These are phyloP conservation scores for Daldinia vernicosa DNA, from an alignment of 495 filamentous ascomycete species.

Conservation along the genomic window DNA sequence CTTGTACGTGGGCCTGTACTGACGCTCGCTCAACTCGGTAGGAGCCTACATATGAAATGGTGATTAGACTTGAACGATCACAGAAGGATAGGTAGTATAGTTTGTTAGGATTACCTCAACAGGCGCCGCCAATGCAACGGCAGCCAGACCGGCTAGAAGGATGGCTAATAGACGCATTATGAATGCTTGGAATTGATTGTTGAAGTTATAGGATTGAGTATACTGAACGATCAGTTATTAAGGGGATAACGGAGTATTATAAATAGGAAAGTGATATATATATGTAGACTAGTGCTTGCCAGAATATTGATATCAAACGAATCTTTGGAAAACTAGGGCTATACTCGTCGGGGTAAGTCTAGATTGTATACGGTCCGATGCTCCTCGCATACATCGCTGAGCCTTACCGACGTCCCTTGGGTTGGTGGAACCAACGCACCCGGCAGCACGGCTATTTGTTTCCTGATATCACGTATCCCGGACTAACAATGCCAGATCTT, in stretches of 20 bases:
- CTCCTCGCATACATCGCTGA: background rate
- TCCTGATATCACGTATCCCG: background rate
- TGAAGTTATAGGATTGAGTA: background rate
- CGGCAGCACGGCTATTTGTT: background rate
- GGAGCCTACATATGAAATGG: slow-evolving; percentile 2
- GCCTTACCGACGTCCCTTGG: background rate
- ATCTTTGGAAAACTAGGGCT: background rate
- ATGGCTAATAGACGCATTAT: slow-evolving; percentile 33
- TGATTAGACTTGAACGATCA: slow-evolving; percentile 4
- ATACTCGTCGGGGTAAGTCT: background rate
- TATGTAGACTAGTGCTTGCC: background rate
- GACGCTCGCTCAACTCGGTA: background rate
- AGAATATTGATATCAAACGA: background rate
- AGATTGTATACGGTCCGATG: background rate
- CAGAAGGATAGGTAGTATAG: background rate
- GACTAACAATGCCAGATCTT: background rate
- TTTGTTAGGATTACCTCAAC: slow-evolving; percentile 13
- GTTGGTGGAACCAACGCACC: background rate
- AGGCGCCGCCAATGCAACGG: slow-evolving; percentile 32
- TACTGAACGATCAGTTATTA: background rate
- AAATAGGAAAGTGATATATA: background rate
- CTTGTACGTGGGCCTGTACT: background rate
- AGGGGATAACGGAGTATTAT: background rate
- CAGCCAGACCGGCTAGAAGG: slow-evolving; percentile 17
- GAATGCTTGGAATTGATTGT: background rate